Evolutionary conservation across 202 grass and related monocot species (phyloP).

Genomic region (Elaeis oleifera): DNA sequence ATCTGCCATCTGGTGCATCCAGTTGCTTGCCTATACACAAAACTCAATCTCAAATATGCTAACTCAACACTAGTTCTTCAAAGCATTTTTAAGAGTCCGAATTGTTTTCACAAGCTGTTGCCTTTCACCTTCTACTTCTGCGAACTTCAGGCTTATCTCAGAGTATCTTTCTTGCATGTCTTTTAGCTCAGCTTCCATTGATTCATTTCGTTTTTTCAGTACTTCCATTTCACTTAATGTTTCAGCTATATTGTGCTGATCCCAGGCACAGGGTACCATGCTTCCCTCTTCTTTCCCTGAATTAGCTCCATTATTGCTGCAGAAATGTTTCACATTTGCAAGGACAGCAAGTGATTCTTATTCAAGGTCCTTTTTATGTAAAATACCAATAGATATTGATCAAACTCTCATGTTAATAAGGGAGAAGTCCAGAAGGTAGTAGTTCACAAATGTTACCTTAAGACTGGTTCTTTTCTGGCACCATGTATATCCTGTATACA

Average conservation of each 20-base stretch:
- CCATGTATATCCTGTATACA: neutral
- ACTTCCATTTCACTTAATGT: slow-evolving; percentile 9
- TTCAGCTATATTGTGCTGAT: slow-evolving; percentile 7
- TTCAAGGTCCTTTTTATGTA: too few species aligned
- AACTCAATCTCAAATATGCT: neutral
- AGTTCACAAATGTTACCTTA: neutral
- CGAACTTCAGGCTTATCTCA: slow-evolving; percentile 25
- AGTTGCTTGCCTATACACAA: slow-evolving; percentile 23
- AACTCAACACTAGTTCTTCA: slow-evolving; percentile 15
- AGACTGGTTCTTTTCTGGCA: neutral
- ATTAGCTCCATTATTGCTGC: slow-evolving; percentile 2
- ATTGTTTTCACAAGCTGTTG: slow-evolving; percentile 26
- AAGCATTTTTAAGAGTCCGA: slow-evolving; percentile 22
- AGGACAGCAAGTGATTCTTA: too few species aligned
- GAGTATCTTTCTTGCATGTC: slow-evolving; percentile 33
- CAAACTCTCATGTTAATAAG: too few species aligned
- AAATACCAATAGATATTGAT: too few species aligned
- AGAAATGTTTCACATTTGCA: slow-evolving; percentile 1
- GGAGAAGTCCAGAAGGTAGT: neutral
- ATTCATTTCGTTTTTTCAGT: slow-evolving; percentile 13
- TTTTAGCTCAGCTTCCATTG: slow-evolving; percentile 26
- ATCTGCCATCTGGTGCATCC: neutral
- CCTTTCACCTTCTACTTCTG: slow-evolving; percentile 29
- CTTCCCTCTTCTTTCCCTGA: neutral
- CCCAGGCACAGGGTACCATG: neutral